These are phyloP conservation scores for Coniella lustricola DNA, from an alignment of 2,329 filamentous ascomycete genomes.

Conservation along the genomic window DNA sequence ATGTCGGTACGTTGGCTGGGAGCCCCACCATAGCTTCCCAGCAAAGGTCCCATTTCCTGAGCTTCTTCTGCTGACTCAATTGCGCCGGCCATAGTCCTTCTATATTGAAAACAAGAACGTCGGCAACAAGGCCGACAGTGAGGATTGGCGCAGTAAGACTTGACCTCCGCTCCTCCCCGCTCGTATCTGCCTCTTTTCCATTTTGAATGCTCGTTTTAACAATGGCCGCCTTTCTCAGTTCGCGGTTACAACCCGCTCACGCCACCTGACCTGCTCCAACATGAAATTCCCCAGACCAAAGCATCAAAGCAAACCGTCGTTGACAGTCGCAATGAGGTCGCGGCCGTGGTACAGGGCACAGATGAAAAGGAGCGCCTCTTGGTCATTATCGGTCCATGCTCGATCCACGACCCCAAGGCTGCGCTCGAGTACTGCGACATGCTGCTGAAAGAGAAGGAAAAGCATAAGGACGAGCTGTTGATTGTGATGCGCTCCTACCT, in stretches of 20 bases:
- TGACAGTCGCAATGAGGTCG: conserved; percentile 54
- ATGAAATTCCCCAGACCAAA: conserved; percentile 67
- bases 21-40: conserved; percentile 1
- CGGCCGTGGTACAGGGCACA: conserved; percentile 55
- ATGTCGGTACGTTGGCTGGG: conserved; percentile 29
- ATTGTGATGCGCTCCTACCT: conserved; percentile 98
- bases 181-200: neutral
- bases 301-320: conserved; percentile 55
- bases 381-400: conserved; percentile 89
- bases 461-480: conserved; percentile 80
- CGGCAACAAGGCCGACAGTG: conserved; percentile 64
- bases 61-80: conserved; percentile 21
- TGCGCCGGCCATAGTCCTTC: conserved; percentile 42
- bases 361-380: conserved; percentile 52
- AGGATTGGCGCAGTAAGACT: conserved; percentile 76
- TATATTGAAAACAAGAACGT: conserved; percentile 74
- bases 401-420: conserved; percentile 87
- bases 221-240: conserved; percentile 39
- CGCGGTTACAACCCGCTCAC: conserved; percentile 91
- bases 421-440: conserved; percentile 90
- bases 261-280: conserved; percentile 87
- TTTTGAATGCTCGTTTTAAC: conserved; percentile 21
- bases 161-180: conserved; percentile 9
- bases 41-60: neutral
- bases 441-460: conserved; percentile 73